phyloP scores from a whole-genome alignment of 768 basidiomycete species.

The Hygrophoropsis aurantiaca region DNA sequence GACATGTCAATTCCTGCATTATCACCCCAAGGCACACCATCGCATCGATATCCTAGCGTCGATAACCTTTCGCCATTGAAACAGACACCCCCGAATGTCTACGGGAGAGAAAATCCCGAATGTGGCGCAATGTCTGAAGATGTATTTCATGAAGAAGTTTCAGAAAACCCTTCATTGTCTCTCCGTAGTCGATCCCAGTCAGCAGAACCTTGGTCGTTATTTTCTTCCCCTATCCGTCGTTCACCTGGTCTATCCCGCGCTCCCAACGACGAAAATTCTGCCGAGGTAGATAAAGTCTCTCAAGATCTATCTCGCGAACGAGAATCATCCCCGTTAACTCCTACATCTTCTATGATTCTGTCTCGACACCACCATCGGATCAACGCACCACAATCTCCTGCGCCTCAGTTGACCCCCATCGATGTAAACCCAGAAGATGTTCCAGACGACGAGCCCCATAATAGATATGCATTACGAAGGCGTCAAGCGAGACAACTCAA shows the following conservation, averaged over 20 bases:
- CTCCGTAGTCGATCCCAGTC: constrained; percentile 10
- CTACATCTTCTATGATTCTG: not conserved
- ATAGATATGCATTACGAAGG: constrained; percentile 55
- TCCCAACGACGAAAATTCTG: not conserved
- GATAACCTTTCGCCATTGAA: too few relatives aligned
- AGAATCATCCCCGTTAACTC: too few relatives aligned
- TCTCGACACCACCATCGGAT: not conserved
- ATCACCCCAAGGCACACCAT: too few relatives aligned
- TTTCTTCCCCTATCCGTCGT: constrained; percentile 12
- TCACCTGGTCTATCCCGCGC: constrained; percentile 16
- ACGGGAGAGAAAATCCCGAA: too few relatives aligned
- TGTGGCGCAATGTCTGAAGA: too few relatives aligned
- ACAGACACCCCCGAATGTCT: too few relatives aligned
- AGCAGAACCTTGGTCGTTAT: constrained; percentile 9
- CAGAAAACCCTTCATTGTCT: not conserved
- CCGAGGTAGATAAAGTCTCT: not conserved
- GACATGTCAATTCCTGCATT: too few relatives aligned
- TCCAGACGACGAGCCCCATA: not conserved
- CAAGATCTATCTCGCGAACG: not conserved
- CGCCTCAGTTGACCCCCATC: constrained; percentile 3
- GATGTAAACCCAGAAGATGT: constrained; percentile 13
- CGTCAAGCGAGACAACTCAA: constrained; percentile 56
- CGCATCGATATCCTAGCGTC: too few relatives aligned
- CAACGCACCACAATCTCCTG: constrained; percentile 4
- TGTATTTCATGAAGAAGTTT: not conserved